These are phyloP conservation scores for Hygrocybe coccinea DNA, from an alignment of 768 basidiomycete species.

Conservation along the genomic window DNA sequence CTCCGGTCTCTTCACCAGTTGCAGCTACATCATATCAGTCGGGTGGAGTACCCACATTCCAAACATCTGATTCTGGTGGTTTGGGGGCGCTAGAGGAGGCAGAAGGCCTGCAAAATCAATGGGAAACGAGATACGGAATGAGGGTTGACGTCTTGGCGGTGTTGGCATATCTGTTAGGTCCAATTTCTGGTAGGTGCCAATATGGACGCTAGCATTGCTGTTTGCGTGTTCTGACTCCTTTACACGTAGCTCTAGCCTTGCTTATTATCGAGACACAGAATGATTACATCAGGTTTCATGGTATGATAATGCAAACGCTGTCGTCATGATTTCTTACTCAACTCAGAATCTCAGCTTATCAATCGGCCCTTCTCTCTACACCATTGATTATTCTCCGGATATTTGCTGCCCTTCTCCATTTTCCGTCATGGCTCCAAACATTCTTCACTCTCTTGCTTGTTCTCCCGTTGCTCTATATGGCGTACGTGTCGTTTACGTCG, in stretches of 20 bases:
- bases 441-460: constrained; percentile 45
- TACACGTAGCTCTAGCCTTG: constrained; percentile 53
- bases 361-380: constrained; percentile 66
- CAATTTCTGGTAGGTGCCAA: constrained; percentile 59
- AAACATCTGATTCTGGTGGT: constrained; percentile 40
- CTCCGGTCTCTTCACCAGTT: constrained; percentile 22
- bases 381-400: constrained; percentile 57
- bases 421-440: constrained; percentile 49
- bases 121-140: constrained; percentile 66
- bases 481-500: constrained; percentile 38
- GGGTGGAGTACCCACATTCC: constrained; percentile 58
- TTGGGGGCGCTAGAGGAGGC: constrained; percentile 35
- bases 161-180: constrained; percentile 62
- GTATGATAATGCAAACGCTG: constrained; percentile 29
- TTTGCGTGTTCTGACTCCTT: constrained; percentile 2
- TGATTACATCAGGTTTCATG: constrained; percentile 75
- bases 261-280: constrained; percentile 74
- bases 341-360: constrained; percentile 52
- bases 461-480: constrained; percentile 45
- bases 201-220: not conserved
- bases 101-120: constrained; percentile 46
- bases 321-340: not conserved
- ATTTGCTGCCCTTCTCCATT: constrained; percentile 47
- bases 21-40: constrained; percentile 59
- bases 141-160: constrained; percentile 66